Conservation (phyloP, 306 rosid species). For the Prunus salicina region DNA sequence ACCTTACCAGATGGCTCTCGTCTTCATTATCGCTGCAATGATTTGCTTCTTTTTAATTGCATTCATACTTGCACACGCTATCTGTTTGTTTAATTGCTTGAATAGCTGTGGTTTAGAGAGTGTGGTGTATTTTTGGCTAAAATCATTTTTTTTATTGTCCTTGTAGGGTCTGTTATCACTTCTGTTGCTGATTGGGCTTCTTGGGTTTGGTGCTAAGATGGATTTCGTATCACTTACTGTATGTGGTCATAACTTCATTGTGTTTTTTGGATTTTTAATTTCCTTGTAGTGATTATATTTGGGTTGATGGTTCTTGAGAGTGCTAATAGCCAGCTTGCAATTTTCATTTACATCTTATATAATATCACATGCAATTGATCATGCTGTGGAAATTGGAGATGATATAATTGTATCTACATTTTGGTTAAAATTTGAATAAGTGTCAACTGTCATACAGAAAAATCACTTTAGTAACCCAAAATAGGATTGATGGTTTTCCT, state of each 20-base stretch:
- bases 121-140: background rate
- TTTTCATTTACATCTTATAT: background rate
- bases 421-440: background rate
- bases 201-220: constrained; percentile 57
- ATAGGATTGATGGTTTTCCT: background rate
- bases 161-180: constrained; percentile 59
- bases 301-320: background rate
- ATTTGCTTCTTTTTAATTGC: constrained; percentile 28
- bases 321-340: background rate
- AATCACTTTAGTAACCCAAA: background rate
- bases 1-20: constrained; percentile 61
- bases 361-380: background rate
- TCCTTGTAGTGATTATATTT: background rate
- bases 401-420: background rate
- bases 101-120: background rate
- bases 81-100: background rate
- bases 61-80: background rate
- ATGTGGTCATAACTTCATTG: constrained; percentile 33
- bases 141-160: background rate
- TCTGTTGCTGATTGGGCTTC: constrained; percentile 57
- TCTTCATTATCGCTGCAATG: constrained; percentile 90
- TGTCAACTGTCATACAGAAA: background rate
- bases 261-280: background rate
- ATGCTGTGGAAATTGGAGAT: background rate
- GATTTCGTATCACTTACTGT: constrained; percentile 66